phyloP scores from a whole-genome alignment of 2,329 filamentous ascomycete species.

The Neofusicoccum sp. region DNA sequence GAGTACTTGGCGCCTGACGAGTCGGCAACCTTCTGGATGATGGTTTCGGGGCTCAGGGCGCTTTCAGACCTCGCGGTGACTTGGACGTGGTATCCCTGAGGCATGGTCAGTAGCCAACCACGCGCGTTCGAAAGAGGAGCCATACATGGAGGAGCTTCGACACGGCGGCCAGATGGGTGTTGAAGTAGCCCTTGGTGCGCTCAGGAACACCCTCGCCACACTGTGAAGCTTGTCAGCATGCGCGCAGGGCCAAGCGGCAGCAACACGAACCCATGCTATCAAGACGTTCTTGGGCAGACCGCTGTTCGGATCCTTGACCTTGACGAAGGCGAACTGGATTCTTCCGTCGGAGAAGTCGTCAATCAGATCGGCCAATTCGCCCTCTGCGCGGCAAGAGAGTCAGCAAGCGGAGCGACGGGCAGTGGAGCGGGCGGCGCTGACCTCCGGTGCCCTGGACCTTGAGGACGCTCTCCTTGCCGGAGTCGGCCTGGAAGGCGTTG shows the following conservation, averaged over 20 bases:
- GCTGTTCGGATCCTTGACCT: constrained; percentile 93
- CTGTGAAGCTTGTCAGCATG: constrained; percentile 37
- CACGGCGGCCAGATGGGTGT: constrained; percentile 85
- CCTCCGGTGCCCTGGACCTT: constrained; percentile 92
- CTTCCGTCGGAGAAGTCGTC: constrained; percentile 97
- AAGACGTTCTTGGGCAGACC: constrained; percentile 86
- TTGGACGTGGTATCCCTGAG: constrained; percentile 90
- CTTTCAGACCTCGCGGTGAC: constrained; percentile 89
- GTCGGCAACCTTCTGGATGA: constrained; percentile 91
- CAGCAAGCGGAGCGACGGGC: constrained; percentile 23
- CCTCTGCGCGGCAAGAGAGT: constrained; percentile 58
- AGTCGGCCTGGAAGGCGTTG: constrained; percentile 85
- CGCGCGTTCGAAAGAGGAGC: constrained; percentile 23
- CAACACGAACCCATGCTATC: constrained; percentile 72
- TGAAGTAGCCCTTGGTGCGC: constrained; percentile 97
- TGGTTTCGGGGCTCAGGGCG: constrained; percentile 81
- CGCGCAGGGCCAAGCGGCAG: not conserved
- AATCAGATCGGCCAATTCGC: constrained; percentile 82
- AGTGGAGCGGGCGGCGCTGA: constrained; percentile 36
- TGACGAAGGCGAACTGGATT: constrained; percentile 94
- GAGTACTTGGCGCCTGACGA: constrained; percentile 95
- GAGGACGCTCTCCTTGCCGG: constrained; percentile 87
- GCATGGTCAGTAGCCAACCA: constrained; percentile 1
- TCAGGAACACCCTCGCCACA: constrained; percentile 98
- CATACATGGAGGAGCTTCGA: constrained; percentile 82